phyloP scores from a whole-genome alignment of 2,329 filamentous ascomycete species.

The Boeremia exigua region DNA sequence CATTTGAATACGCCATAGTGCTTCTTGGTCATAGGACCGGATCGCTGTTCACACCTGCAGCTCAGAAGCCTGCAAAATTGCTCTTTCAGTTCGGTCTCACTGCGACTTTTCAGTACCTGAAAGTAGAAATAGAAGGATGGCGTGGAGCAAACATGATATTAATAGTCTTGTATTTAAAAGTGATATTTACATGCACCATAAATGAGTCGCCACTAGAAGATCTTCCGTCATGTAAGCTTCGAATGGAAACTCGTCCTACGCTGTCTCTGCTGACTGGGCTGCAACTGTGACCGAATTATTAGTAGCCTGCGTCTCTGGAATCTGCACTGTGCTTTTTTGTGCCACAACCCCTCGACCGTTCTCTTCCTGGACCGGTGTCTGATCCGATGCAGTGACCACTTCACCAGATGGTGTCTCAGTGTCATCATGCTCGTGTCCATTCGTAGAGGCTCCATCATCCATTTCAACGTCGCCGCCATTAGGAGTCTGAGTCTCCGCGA shows the following conservation, averaged over 20 bases:
- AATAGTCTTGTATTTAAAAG: no score
- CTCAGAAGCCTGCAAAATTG: background rate
- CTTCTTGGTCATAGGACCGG: background rate
- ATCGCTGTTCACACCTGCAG: background rate
- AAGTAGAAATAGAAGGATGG: no score
- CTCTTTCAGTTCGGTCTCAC: no score
- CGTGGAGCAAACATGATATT: no score
- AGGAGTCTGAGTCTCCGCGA: slow-evolving; percentile 20
- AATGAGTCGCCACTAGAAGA: no score
- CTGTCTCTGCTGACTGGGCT: background rate
- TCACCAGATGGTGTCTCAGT: background rate
- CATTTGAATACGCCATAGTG: background rate
- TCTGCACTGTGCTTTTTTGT: background rate
- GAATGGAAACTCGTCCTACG: background rate
- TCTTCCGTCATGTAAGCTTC: no score
- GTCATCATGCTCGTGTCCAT: background rate
- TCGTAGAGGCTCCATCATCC: slow-evolving; percentile 7
- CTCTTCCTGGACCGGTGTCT: background rate
- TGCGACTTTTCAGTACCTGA: no score
- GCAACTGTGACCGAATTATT: background rate
- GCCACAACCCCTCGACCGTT: background rate
- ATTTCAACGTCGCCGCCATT: slow-evolving; percentile 31
- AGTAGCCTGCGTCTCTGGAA: slow-evolving; percentile 3
- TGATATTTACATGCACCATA: background rate
- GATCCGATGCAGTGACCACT: background rate